These are phyloP conservation scores for Sarocladium kiliense DNA, from an alignment of 2,329 filamentous ascomycete species.

Conservation along the genomic window DNA sequence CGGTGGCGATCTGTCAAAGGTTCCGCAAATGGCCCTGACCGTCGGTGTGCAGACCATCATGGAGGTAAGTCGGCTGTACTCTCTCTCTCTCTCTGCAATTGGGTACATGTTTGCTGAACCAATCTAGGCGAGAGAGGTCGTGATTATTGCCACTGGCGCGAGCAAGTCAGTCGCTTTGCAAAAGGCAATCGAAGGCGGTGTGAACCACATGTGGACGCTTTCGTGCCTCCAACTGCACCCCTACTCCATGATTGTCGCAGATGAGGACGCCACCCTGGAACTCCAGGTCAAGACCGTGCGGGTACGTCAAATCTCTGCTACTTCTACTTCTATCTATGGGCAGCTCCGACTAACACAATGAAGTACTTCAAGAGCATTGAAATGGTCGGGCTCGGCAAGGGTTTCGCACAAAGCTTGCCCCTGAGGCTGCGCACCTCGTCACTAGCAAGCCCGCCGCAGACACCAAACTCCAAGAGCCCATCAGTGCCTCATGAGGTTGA, in stretches of 20 bases:
- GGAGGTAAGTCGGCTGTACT: constrained; percentile 16
- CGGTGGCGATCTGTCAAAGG: constrained; percentile 14
- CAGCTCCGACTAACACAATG: not conserved
- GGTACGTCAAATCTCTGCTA: constrained; percentile 16
- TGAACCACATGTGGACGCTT: constrained; percentile 79
- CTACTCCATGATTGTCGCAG: constrained; percentile 68
- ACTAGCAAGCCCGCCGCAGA: constrained; percentile 1
- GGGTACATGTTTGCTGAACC: no score
- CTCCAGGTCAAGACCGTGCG: constrained; percentile 61
- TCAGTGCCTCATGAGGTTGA: not conserved
- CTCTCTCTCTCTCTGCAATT: no score
- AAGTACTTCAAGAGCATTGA: constrained; percentile 55
- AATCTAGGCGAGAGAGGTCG: constrained; percentile 7
- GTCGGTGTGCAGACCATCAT: constrained; percentile 32
- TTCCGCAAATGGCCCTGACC: constrained; percentile 18
- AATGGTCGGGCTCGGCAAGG: constrained; percentile 29
- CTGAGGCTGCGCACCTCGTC: constrained; percentile 7
- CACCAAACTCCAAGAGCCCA: constrained; percentile 5
- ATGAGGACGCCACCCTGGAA: constrained; percentile 65
- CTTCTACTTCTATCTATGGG: no score
- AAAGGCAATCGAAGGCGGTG: constrained; percentile 66
- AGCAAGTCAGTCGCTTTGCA: constrained; percentile 69
- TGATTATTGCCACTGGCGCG: constrained; percentile 50
- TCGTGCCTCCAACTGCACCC: constrained; percentile 69
- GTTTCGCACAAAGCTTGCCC: constrained; percentile 42